phyloP scores from a whole-genome alignment of 352 stramenopile genomes.

The Phytophthora macrochlamydospora region DNA sequence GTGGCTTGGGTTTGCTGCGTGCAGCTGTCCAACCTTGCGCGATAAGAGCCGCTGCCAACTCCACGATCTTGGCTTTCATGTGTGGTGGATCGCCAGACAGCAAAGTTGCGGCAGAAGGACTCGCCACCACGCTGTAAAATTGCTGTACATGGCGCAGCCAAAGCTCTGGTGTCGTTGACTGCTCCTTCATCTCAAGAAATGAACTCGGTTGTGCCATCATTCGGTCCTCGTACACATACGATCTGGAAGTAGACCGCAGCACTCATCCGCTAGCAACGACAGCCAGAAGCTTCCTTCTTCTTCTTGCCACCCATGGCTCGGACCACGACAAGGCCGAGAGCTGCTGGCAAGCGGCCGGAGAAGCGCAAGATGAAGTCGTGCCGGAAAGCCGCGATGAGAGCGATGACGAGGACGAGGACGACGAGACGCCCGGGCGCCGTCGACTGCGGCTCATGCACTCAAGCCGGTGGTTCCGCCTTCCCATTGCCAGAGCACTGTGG shows the following conservation, averaged over 20 bases:
- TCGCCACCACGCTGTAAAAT: conserved; percentile 64
- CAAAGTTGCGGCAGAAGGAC: not conserved
- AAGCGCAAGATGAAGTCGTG: not conserved
- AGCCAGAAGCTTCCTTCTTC: not conserved
- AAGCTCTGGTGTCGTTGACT: conserved; percentile 53
- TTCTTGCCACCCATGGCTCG: not conserved
- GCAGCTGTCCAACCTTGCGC: conserved; percentile 60
- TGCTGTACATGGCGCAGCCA: conserved; percentile 76
- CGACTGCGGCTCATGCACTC: no score
- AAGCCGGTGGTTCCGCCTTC: no score
- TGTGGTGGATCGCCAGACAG: conserved; percentile 24
- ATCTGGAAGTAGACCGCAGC: conserved; percentile 35
- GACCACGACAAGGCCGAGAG: no score
- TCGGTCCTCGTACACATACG: conserved; percentile 60
- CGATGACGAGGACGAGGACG: no score
- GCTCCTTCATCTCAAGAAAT: conserved; percentile 56
- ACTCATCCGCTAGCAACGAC: not conserved
- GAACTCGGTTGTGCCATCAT: conserved; percentile 71
- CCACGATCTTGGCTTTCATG: conserved; percentile 64
- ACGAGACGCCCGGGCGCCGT: no score
- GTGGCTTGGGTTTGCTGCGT: conserved; percentile 70
- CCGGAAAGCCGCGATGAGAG: no score
- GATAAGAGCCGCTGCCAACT: conserved; percentile 51
- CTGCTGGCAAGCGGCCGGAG: not conserved
- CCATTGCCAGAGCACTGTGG: no score